Conservation (phyloP, 2,329 filamentous ascomycete genomes). For the Endothia cerciana region DNA sequence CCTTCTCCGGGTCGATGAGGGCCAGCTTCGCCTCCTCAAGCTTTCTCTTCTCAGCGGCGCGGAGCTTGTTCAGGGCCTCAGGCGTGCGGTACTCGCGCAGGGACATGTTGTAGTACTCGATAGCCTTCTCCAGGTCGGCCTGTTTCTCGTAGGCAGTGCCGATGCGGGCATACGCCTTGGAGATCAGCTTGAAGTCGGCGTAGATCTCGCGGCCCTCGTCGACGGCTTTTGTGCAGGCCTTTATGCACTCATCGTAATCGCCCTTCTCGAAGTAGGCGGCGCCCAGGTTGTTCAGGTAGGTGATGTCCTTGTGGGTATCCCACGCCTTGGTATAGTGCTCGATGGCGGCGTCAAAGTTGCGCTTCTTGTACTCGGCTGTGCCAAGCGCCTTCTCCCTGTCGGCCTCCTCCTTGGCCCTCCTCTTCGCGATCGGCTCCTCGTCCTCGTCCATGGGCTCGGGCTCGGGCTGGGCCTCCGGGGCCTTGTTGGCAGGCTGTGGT, state of each 20-base stretch:
- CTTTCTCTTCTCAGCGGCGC: constrained; percentile 86
- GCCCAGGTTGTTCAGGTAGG: constrained; percentile 94
- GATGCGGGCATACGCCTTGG: constrained; percentile 97
- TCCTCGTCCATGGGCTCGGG: constrained; percentile 71
- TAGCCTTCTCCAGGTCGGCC: constrained; percentile 76
- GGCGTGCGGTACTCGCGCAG: constrained; percentile 96
- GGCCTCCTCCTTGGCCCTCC: constrained; percentile 88
- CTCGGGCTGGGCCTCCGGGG: constrained; percentile 63
- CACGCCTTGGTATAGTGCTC: constrained; percentile 93
- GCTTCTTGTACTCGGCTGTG: constrained; percentile 97
- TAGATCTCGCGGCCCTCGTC: constrained; percentile 87
- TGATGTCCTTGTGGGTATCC: constrained; percentile 94
- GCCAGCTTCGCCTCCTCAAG: constrained; percentile 73
- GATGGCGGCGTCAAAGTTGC: constrained; percentile 93
- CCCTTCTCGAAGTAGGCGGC: constrained; percentile 96
- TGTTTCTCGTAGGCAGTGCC: constrained; percentile 92
- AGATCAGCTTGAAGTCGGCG: constrained; percentile 97
- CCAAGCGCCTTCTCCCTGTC: constrained; percentile 94
- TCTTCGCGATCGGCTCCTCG: constrained; percentile 81
- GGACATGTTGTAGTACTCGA: constrained; percentile 90
- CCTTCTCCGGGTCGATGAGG: constrained; percentile 89
- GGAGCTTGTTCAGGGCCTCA: constrained; percentile 90
- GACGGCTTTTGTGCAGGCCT: constrained; percentile 84
- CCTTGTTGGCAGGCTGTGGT: constrained; percentile 57
- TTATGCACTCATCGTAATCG: constrained; percentile 85